Evolutionary conservation across 257 asterid species (phyloP).

Genomic region (Lithospermum erythrorhizon): DNA sequence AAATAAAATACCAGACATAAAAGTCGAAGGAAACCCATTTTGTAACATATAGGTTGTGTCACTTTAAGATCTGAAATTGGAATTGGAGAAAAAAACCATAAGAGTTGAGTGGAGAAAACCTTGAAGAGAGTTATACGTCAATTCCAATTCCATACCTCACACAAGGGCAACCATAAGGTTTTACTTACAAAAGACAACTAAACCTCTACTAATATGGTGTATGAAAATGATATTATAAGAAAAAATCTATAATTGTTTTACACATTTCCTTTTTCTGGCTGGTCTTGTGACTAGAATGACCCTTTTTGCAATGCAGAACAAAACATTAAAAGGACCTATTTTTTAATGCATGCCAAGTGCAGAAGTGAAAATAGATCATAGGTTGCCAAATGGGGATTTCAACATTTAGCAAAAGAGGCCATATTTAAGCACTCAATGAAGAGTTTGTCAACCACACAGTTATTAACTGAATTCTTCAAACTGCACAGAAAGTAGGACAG

Average conservation of each 20-base stretch:
- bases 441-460: no score
- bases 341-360: not conserved
- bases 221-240: no score
- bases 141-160: not conserved
- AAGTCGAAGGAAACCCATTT: not conserved
- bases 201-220: no score
- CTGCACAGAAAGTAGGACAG: no score
- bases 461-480: no score
- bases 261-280: not conserved
- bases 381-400: no score
- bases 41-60: not conserved
- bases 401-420: no score
- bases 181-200: no score
- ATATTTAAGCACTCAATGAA: no score
- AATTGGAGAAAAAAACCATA: not conserved
- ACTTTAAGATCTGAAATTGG: not conserved
- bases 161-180: not conserved
- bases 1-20: no score
- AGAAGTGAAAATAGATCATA: not conserved
- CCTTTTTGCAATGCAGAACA: not conserved
- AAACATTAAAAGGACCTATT: not conserved
- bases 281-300: not conserved
- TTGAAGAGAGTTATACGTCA: not conserved
- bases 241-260: no score
- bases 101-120: no score